phyloP scores from a whole-genome alignment of 1,284 basidiomycete genomes.

The Fistulinella staudtii region DNA sequence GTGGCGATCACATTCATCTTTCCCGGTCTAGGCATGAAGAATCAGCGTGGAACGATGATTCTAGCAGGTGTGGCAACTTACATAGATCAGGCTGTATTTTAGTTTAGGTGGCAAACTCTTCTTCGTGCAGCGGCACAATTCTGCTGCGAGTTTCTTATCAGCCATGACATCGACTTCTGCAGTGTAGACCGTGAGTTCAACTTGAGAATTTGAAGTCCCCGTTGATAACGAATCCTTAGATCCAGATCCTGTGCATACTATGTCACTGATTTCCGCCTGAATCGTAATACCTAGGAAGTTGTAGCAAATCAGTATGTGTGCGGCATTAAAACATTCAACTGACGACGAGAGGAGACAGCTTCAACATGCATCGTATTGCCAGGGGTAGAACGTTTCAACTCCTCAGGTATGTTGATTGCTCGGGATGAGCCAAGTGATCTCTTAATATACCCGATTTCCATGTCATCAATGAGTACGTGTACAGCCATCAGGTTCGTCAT shows the following conservation, averaged over 20 bases:
- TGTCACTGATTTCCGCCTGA: not conserved
- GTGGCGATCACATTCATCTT: conserved; percentile 81
- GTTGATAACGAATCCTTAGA: not conserved
- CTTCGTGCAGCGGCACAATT: conserved; percentile 91
- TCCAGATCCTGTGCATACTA: not conserved
- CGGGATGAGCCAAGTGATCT: conserved; percentile 66
- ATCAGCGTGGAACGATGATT: not conserved
- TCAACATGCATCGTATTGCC: conserved; percentile 25
- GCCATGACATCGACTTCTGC: conserved; percentile 79
- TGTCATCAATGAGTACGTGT: conserved; percentile 76
- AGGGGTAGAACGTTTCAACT: conserved; percentile 11
- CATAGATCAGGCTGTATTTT: conserved; percentile 85
- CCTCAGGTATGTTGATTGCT: conserved; percentile 35
- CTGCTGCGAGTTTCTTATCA: conserved; percentile 67
- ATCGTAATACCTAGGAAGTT: conserved; percentile 5
- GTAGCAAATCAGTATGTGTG: not conserved
- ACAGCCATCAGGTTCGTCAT: conserved; percentile 81
- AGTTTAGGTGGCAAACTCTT: conserved; percentile 85
- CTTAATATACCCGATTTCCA: conserved; percentile 68
- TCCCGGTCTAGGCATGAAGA: conserved; percentile 60
- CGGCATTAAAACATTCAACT: not conserved
- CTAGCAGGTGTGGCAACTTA: conserved; percentile 33
- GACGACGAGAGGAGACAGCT: conserved; percentile 18
- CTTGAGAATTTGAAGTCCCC: conserved; percentile 18
- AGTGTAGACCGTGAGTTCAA: conserved; percentile 79